These are phyloP conservation scores for Penicillium samsonianum DNA, from an alignment of 495 filamentous ascomycete genomes.

Conservation along the genomic window DNA sequence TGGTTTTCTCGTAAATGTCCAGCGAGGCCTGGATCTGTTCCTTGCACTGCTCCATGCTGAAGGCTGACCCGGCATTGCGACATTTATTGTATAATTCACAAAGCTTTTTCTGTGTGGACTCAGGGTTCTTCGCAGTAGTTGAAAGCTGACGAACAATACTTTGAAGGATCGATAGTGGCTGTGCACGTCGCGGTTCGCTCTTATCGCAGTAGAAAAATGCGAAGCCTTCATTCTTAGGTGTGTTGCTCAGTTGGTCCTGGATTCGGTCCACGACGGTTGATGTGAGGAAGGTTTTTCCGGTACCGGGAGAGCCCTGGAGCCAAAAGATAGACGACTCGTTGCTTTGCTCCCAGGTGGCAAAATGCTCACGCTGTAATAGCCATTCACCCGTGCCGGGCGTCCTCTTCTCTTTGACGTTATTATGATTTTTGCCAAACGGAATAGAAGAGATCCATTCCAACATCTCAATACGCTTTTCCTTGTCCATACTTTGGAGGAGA, in stretches of 20 bases:
- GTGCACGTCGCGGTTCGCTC: conserved; percentile 28
- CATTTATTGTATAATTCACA: conserved; percentile 9
- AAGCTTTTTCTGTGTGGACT: conserved; percentile 20
- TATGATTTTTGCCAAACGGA: conserved; percentile 25
- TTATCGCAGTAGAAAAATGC: conserved; percentile 47
- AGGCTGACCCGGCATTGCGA: conserved; percentile 20
- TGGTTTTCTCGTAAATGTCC: conserved; percentile 22
- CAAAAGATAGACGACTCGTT: conserved; percentile 24
- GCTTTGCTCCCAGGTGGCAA: conserved; percentile 15
- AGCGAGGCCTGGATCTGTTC: conserved; percentile 23
- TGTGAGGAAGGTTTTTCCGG: conserved; percentile 41
- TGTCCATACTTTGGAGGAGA: conserved; percentile 10
- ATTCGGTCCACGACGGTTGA: conserved; percentile 36
- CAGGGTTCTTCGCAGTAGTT: conserved; percentile 12
- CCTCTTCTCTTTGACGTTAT: conserved; percentile 18
- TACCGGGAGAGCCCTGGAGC: conserved; percentile 33
- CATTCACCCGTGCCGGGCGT: conserved; percentile 24
- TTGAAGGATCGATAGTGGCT: conserved; percentile 36
- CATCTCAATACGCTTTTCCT: conserved; percentile 13
- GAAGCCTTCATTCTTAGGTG: conserved; percentile 31
- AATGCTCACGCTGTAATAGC: conserved; percentile 19
- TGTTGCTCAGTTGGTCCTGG: conserved; percentile 11
- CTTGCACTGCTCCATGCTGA: conserved; percentile 24
- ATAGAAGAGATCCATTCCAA: conserved; percentile 27
- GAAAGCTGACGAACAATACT: conserved; percentile 43